Evolutionary conservation across 805 yeast genomes (phyloP).

Genomic region (Ogataea nonfermentans): DNA sequence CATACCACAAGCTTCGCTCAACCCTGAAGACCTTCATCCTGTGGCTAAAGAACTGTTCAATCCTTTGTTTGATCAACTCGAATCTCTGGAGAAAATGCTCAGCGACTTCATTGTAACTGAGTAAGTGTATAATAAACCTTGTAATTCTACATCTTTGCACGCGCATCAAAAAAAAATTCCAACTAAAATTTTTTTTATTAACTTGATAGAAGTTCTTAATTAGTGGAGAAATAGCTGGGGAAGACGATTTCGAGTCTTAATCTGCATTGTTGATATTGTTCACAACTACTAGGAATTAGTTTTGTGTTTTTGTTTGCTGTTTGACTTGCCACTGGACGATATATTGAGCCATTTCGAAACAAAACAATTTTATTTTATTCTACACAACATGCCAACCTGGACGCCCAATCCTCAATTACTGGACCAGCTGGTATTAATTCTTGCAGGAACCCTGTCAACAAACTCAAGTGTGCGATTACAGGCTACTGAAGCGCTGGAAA

Average conservation of each 20-base stretch:
- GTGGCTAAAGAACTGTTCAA: conserved; percentile 52
- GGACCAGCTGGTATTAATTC: conserved; percentile 61
- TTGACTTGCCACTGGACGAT: background rate
- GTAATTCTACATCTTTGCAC: conserved; percentile 2
- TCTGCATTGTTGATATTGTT: too few relatives aligned
- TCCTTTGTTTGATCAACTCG: conserved; percentile 53
- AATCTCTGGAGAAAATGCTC: conserved; percentile 29
- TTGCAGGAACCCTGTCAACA: conserved; percentile 70
- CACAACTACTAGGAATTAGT: too few relatives aligned
- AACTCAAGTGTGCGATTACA: conserved; percentile 50
- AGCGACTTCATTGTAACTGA: conserved; percentile 20
- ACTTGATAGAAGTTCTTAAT: conserved; percentile 1
- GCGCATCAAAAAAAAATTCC: conserved; percentile 1
- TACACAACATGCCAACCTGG: conserved; percentile 47
- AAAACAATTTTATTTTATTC: background rate
- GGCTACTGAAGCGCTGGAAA: conserved; percentile 72
- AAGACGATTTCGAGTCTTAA: background rate
- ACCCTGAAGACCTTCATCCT: conserved; percentile 36
- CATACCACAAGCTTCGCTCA: conserved; percentile 20
- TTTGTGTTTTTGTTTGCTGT: too few relatives aligned
- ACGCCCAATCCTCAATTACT: conserved; percentile 60
- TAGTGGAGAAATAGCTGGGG: background rate
- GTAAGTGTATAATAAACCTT: background rate
- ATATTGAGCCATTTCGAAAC: background rate
- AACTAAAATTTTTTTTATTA: conserved; percentile 2